These are phyloP conservation scores for Butyriboletus loyo DNA, from an alignment of 768 basidiomycete species.

Conservation along the genomic window DNA sequence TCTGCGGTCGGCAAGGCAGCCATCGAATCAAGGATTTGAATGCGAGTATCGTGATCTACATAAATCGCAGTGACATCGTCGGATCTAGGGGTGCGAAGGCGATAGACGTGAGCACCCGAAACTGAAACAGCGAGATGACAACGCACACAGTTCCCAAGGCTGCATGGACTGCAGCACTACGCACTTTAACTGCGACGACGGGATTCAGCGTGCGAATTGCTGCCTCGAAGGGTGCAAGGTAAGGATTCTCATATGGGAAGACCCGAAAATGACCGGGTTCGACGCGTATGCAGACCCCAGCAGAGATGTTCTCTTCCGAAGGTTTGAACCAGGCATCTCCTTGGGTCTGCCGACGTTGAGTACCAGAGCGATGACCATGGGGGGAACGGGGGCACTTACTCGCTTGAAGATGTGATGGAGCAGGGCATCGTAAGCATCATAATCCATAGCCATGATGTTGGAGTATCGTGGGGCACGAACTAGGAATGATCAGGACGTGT, in stretches of 20 bases:
- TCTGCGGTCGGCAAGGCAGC: slow-evolving; percentile 68
- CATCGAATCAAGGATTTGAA: slow-evolving; percentile 79
- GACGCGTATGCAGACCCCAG: slow-evolving; percentile 74
- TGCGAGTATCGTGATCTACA: slow-evolving; percentile 77
- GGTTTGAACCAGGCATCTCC: slow-evolving; percentile 87
- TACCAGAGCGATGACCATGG: not conserved
- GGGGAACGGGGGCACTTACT: slow-evolving; percentile 36
- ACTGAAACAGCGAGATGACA: not conserved
- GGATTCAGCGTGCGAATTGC: slow-evolving; percentile 76
- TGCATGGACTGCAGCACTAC: slow-evolving; percentile 78
- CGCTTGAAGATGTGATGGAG: slow-evolving; percentile 78
- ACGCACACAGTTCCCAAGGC: slow-evolving; percentile 68
- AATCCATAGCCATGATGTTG: slow-evolving; percentile 39
- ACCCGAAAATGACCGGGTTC: slow-evolving; percentile 69
- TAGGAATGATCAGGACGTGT: not conserved
- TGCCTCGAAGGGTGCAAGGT: slow-evolving; percentile 77
- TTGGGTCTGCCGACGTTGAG: slow-evolving; percentile 52
- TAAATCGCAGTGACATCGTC: slow-evolving; percentile 62
- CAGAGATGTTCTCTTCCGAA: slow-evolving; percentile 75
- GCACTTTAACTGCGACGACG: slow-evolving; percentile 78
- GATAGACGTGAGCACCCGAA: slow-evolving; percentile 1
- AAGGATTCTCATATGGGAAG: slow-evolving; percentile 85
- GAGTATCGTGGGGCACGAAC: not conserved
- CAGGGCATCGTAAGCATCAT: slow-evolving; percentile 77
- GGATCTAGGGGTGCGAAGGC: slow-evolving; percentile 34